A percentile compares a stretch with the other conserved stretches of the same genome.
Evolutionary conservation across 2,329 filamentous ascomycete species (phyloP).

Genomic region (Xylariaceae sp.): DNA sequence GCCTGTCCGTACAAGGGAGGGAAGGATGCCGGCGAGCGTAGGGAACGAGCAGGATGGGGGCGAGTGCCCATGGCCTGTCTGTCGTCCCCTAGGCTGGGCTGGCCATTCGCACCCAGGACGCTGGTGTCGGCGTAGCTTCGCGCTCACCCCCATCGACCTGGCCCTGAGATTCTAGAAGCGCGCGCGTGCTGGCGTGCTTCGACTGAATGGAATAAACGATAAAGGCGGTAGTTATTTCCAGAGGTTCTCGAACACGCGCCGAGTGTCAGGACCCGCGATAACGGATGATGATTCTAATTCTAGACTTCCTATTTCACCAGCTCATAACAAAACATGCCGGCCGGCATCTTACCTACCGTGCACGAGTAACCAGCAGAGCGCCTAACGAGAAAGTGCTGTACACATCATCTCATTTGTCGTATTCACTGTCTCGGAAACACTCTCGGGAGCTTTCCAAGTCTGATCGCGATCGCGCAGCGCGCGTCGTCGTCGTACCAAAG

Average conservation of each 20-base stretch:
- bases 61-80: slow-evolving; percentile 1
- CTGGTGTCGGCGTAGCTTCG: slow-evolving; percentile 12
- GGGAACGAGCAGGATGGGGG: no score
- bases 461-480: background rate
- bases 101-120: background rate
- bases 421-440: no score
- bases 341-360: no score
- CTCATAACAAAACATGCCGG: background rate
- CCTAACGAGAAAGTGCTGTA: no score
- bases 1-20: slow-evolving; percentile 1
- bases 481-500: background rate
- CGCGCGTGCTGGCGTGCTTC: slow-evolving; percentile 2
- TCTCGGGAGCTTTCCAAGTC: no score
- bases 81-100: background rate
- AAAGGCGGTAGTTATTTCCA: no score
- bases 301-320: background rate
- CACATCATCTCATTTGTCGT: no score
- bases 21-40: background rate
- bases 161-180: slow-evolving; percentile 11
- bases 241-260: background rate
- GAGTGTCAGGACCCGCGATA: background rate
- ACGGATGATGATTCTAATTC: background rate
- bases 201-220: background rate
- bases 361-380: no score
- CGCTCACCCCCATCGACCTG: slow-evolving; percentile 3